Base-by-base conservation (phyloP, 352 stramenopile genomes). In the Pythium utonaiense region DNA sequence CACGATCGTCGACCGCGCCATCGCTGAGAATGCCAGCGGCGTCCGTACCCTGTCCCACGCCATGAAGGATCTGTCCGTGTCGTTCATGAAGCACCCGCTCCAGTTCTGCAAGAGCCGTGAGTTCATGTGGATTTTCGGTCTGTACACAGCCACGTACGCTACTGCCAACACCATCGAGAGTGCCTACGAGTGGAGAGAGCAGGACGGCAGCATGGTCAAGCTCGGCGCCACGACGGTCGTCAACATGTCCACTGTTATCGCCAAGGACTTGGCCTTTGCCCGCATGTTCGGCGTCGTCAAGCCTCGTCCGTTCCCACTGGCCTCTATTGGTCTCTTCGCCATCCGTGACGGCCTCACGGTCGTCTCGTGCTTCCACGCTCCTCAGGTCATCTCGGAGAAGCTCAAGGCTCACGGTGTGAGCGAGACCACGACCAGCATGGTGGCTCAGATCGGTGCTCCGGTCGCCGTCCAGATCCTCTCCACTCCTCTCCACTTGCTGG, bases 201-300 rank as follows among this genome's bases (percentile, higher is more conserved):
- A 60, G n/a, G 71, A 84, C 42, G 62, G 56, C 33, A 57, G 53
- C 16, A 65, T 73, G 55, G 64, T 66, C 50, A 83, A 84, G 65
- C 82, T 89, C 54, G 34, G 77, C n/a, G 64, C 51, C 48, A 84
- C 76, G 44, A 84, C 77, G 27, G 30, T 70, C 2, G 79, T 84
- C 62, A 89, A 89, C 69, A 82, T 89, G 66, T 66, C 66, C 10
- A 57, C 66, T 9, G 76, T 77, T 59, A 79, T 89, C 53, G 67
- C 71, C 66, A 89, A 89, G 65, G 79, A 86, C 55, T 68, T 70
- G n/a, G 73, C 74, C n/a, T 89, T 86, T 61, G 74, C 78, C 6
- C 55, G 77, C 17, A 88, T 88, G 78, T 89, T 89, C 57, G 77
- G 78, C 17, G 71, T 76, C 19, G 66, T 75, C 55, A 68, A 67